Base-by-base conservation (phyloP, 768 basidiomycete species). In the Tephrocybe sp. region DNA sequence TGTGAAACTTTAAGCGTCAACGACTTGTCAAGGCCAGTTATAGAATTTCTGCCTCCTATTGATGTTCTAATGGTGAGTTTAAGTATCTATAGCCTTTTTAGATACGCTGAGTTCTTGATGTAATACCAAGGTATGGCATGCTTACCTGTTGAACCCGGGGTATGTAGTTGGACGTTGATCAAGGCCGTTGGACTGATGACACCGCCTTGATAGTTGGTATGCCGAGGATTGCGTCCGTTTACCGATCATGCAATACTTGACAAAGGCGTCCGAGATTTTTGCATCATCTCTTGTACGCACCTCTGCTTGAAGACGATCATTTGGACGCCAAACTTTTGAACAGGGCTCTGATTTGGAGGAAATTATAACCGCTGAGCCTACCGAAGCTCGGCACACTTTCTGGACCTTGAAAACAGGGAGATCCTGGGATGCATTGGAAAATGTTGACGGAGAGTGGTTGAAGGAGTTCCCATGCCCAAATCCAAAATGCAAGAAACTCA, bases 101-200 rank as follows among this genome's bases (percentile, higher is more conserved):
- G 2, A 26, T 42, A 11, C n/a, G 7, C 13, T 14, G 9, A 38
- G 8, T 6, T 22, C 22, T 4, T 13, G 26, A 59, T n/a, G n/a
- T n/a, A n/a, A n/a, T n/a, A n/a, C n/a, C 26, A 3, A 26, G 58
- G 58, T 60, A 17, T 60, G 58, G 58, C 58, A 60, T 48, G 43
- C 55, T 7, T 60, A 60, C 38, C 38, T 60, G 44, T 45, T 60
- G 6, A 60, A 60, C 34, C 58, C 58, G 34, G 43, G 51, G 58
- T 60, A 11, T n/a, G 55, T 50, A 12, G 32, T 11, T 13, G 20
- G 17, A 23, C 6, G 19, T 39, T 8, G 1, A 4, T 11, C n/a
- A 12, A 10, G 16, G 4, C 34, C 30, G n/a, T 46, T 40, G n/a
- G 11, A 11, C 14, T 19, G 16, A 12, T 42, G 26, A 31, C 12